Percentiles rank a stretch among this genome's conserved stretches.
Conservation (phyloP, 768 basidiomycete genomes). For the Auricularia heimuer region DNA sequence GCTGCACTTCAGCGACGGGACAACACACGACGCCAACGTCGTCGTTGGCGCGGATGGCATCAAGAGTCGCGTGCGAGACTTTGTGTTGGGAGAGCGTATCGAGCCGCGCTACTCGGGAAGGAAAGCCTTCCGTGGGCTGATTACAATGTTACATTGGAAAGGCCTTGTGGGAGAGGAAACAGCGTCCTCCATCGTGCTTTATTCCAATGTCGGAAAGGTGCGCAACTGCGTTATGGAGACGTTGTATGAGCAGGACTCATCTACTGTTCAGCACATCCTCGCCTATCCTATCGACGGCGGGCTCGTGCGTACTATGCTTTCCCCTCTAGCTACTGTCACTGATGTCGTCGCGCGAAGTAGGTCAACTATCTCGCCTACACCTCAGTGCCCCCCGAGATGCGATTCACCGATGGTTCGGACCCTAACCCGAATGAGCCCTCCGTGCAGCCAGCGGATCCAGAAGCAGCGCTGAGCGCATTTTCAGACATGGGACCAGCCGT, state of each 20-base stretch:
- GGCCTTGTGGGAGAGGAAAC: neutral
- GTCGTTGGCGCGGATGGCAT: constrained; percentile 2
- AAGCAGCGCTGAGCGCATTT: neutral
- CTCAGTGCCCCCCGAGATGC: neutral
- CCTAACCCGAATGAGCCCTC: neutral
- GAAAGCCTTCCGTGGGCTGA: neutral
- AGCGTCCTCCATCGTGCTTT: neutral
- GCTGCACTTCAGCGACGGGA: neutral
- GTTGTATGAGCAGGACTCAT: neutral
- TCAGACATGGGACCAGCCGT: neutral
- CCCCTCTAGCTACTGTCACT: neutral
- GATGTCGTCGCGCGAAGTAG: neutral
- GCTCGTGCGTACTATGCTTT: neutral
- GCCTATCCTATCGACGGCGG: neutral
- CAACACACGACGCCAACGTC: neutral
- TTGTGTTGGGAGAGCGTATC: neutral
- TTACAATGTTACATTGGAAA: neutral
- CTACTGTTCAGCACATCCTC: neutral
- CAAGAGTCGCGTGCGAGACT: neutral
- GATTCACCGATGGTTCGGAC: neutral
- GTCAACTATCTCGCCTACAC: neutral
- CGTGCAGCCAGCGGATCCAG: neutral
- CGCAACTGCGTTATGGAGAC: neutral
- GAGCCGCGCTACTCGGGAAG: neutral
- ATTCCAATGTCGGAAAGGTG: neutral